These are phyloP conservation scores for Starmerella stellata DNA, from an alignment of 805 yeast genomes.

Conservation along the genomic window DNA sequence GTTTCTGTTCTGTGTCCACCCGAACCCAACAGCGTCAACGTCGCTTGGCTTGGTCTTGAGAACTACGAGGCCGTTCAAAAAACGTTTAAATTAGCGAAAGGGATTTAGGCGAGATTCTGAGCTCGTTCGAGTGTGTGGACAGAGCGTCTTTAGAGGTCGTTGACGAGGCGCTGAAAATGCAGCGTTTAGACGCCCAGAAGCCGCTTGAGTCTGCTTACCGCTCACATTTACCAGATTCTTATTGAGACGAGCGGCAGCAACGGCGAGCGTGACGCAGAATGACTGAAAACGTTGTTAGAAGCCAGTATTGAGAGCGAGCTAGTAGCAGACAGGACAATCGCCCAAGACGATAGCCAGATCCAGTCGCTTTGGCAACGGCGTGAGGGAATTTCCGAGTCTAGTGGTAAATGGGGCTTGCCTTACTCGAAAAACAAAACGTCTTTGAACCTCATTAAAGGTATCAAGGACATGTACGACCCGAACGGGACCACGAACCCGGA, in stretches of 20 bases:
- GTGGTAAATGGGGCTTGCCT: conserved; percentile 60
- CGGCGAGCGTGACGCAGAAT: conserved; percentile 81
- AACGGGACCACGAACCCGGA: conserved; percentile 86
- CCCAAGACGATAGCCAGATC: conserved; percentile 84
- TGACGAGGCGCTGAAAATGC: conserved; percentile 24
- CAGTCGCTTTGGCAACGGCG: conserved; percentile 86
- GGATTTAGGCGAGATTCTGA: conserved; percentile 64
- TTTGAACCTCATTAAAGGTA: conserved; percentile 52
- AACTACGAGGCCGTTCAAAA: conserved; percentile 64
- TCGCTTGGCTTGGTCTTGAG: conserved; percentile 68
- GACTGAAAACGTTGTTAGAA: conserved; percentile 71
- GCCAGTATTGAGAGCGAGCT: conserved; percentile 64
- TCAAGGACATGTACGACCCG: conserved; percentile 77
- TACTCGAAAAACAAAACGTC: conserved; percentile 65
- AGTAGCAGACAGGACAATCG: conserved; percentile 85
- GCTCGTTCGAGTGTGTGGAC: conserved; percentile 93
- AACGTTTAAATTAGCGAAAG: conserved; percentile 62
- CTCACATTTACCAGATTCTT: conserved; percentile 77
- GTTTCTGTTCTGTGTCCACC: conserved; percentile 77
- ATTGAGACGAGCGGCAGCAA: conserved; percentile 95
- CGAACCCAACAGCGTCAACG: conserved; percentile 67
- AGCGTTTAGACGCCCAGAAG: conserved; percentile 34
- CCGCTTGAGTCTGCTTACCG: conserved; percentile 73
- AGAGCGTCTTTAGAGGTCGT: conserved; percentile 28
- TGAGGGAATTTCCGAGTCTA: conserved; percentile 81